Evolutionary conservation across 768 basidiomycete species (phyloP).

Genomic region (Lactifluus rugatus): DNA sequence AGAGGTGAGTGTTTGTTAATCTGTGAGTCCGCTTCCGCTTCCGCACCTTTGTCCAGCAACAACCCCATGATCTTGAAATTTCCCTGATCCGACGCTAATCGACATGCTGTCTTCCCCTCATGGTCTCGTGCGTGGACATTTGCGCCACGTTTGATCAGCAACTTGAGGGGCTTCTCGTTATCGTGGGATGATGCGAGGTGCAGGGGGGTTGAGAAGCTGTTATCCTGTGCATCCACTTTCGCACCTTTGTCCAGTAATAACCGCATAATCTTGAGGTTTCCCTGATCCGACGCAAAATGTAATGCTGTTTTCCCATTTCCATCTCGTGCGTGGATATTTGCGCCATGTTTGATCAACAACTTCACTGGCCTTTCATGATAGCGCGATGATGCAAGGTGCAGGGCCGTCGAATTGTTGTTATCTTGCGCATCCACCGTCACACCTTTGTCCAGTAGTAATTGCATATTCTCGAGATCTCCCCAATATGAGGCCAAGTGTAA

Average conservation of each 20-base stretch:
- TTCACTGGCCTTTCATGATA: neutral
- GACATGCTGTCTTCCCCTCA: neutral
- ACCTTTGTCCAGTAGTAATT: neutral
- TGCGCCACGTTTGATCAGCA: neutral
- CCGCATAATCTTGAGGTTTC: neutral
- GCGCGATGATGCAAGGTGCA: neutral
- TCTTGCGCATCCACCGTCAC: neutral
- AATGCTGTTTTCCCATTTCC: neutral
- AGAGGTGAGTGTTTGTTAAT: too few relatives aligned
- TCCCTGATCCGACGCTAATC: neutral
- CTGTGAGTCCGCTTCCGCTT: neutral
- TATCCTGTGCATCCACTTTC: neutral
- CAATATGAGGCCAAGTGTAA: neutral
- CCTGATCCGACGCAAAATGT: neutral
- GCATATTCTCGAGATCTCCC: neutral
- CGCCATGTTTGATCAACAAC: neutral
- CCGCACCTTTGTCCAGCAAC: neutral
- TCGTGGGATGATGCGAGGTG: too few relatives aligned
- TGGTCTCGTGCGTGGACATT: too few relatives aligned
- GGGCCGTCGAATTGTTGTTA: too few relatives aligned
- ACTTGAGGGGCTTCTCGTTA: too few relatives aligned
- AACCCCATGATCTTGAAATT: neutral
- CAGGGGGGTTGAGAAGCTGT: too few relatives aligned
- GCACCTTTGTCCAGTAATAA: neutral
- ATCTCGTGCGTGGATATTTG: neutral